Percentiles rank a stretch among this genome's conserved stretches.
These are phyloP conservation scores for Podospora conica DNA, from an alignment of 495 filamentous ascomycete species.

Conservation along the genomic window DNA sequence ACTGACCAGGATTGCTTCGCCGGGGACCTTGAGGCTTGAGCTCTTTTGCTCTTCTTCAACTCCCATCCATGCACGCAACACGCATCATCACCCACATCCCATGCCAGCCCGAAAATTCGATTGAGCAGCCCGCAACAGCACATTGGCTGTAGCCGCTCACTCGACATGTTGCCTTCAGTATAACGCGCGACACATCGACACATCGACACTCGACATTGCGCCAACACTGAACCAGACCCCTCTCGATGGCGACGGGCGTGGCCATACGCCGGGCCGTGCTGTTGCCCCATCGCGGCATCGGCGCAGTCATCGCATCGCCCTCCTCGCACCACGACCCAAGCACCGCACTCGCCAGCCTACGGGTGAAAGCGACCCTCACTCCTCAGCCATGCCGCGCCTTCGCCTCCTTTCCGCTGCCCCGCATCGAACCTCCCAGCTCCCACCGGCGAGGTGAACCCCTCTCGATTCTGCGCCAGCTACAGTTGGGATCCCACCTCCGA, in stretches of 20 bases:
- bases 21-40: neutral
- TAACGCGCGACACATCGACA: neutral
- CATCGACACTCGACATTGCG: constrained; percentile 16
- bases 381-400: neutral
- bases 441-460: neutral
- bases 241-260: constrained; percentile 31
- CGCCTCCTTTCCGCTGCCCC: neutral
- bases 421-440: neutral
- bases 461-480: neutral
- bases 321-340: neutral
- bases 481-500: constrained; percentile 1
- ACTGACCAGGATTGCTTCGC: constrained; percentile 6
- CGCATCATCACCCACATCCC: neutral
- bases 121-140: neutral
- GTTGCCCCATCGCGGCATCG: constrained; percentile 30
- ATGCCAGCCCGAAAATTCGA: neutral
- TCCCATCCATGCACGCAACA: no score
- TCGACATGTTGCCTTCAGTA: constrained; percentile 22
- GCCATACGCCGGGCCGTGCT: constrained; percentile 31
- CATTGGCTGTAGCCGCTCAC: neutral
- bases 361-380: neutral
- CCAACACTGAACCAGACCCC: constrained; percentile 3
- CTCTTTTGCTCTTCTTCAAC: neutral
- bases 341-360: neutral
- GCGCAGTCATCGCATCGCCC: neutral